Evolutionary conservation across 1,139 yeast genomes (phyloP).

Genomic region (Candida pseudoviswanathii): DNA sequence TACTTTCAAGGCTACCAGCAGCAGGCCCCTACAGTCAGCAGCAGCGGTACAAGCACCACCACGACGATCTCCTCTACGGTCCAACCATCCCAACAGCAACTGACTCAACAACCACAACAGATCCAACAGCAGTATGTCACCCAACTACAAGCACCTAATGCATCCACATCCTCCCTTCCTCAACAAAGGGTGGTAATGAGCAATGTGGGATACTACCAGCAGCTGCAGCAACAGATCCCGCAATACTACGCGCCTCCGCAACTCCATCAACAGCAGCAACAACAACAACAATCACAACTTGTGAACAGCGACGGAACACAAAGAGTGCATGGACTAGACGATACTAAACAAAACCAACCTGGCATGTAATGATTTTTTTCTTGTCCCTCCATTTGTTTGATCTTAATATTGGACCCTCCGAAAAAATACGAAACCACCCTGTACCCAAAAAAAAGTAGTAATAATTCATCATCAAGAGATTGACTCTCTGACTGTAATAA

Average conservation of each 20-base stretch:
- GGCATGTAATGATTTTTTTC: conserved; percentile 1
- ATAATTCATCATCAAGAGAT: neutral
- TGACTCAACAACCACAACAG: conserved; percentile 2
- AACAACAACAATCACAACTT: conserved; percentile 7
- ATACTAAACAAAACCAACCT: conserved; percentile 3
- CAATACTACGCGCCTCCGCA: conserved; percentile 6
- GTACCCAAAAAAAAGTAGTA: neutral
- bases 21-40: neutral
- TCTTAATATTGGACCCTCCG: neutral
- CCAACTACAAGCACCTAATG: conserved; percentile 5
- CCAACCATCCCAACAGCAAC: neutral
- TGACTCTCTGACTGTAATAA: conserved; percentile 2
- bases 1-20: conserved; percentile 12
- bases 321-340: conserved; percentile 2
- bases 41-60: conserved; percentile 1
- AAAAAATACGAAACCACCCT: no score
- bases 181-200: conserved; percentile 6
- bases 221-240: conserved; percentile 5
- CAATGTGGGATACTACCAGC: conserved; percentile 3
- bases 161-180: conserved; percentile 5
- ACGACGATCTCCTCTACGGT: neutral
- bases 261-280: conserved; percentile 5
- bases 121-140: neutral
- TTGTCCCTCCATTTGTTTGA: no score
- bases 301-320: neutral